Conservation (phyloP, 2,329 filamentous ascomycete species). For the Hansfordia pulvinata region DNA sequence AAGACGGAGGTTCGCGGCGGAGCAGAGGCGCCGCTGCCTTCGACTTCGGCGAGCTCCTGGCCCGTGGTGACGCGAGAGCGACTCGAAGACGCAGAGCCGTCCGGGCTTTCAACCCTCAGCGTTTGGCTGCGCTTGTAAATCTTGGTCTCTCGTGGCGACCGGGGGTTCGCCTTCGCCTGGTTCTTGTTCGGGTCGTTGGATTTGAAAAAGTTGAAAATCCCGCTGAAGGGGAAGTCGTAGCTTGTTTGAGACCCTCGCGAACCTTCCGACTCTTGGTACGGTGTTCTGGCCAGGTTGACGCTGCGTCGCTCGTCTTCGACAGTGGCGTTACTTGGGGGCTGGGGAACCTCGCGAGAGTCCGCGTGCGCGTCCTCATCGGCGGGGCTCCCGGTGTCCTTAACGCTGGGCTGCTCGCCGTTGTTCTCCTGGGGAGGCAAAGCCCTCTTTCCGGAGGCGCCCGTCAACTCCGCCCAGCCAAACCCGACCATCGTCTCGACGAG, state of each 20-base stretch:
- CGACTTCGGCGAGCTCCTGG: conserved; percentile 29
- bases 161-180: conserved; percentile 14
- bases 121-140: conserved; percentile 74
- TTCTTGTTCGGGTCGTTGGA: conserved; percentile 36
- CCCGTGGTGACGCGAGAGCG: conserved; percentile 33
- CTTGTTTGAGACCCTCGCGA: conserved; percentile 17
- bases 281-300: conserved; percentile 29
- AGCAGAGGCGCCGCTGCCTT: conserved; percentile 37
- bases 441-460: conserved; percentile 57
- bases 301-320: conserved; percentile 53
- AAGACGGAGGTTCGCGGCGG: conserved; percentile 90
- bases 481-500: conserved; percentile 85
- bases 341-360: conserved; percentile 49
- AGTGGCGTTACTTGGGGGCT: conserved; percentile 52
- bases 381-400: conserved; percentile 16
- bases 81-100: conserved; percentile 18
- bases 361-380: conserved; percentile 17
- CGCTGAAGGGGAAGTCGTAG: conserved; percentile 39
- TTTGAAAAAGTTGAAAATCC: conserved; percentile 64
- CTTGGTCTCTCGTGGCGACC: conserved; percentile 48
- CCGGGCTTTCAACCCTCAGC: conserved; percentile 29
- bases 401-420: conserved; percentile 4
- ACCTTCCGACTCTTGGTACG: conserved; percentile 14
- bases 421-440: too few species aligned
- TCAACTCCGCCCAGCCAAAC: conserved; percentile 91